These are phyloP conservation scores for Psidium friedrichsthalianum DNA, from an alignment of 345 rosid genomes.

Conservation along the genomic window DNA sequence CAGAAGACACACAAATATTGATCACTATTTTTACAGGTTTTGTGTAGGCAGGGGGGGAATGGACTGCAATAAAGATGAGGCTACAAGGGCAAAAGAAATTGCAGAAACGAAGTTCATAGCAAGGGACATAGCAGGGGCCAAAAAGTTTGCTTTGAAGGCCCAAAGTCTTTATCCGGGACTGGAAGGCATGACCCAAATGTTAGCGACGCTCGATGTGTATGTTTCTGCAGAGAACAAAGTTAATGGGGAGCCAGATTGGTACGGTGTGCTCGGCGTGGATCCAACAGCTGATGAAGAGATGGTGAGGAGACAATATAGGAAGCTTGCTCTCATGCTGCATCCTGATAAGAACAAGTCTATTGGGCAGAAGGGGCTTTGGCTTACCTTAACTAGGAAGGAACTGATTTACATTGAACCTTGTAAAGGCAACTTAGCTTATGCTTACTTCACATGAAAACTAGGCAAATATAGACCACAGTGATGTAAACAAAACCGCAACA, in stretches of 20 bases:
- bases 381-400: background rate
- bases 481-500: background rate
- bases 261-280: conserved; percentile 19
- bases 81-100: conserved; percentile 31
- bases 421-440: background rate
- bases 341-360: conserved; percentile 37
- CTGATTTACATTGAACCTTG: background rate
- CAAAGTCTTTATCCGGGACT: conserved; percentile 34
- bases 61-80: conserved; percentile 46
- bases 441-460: background rate
- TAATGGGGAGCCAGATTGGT: conserved; percentile 33
- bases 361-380: conserved; percentile 36
- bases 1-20: background rate
- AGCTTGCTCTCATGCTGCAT: conserved; percentile 31
- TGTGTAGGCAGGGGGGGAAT: conserved; percentile 1
- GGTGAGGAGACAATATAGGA: conserved; percentile 22
- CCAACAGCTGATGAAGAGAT: conserved; percentile 32
- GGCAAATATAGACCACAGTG: background rate
- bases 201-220: conserved; percentile 21
- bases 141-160: conserved; percentile 34
- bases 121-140: conserved; percentile 25
- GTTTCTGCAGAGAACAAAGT: conserved; percentile 22
- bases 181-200: conserved; percentile 27
- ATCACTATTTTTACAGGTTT: background rate
- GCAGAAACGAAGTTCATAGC: conserved; percentile 27